Base-by-base conservation (phyloP, 345 rosid species). In the Draba incana region DNA sequence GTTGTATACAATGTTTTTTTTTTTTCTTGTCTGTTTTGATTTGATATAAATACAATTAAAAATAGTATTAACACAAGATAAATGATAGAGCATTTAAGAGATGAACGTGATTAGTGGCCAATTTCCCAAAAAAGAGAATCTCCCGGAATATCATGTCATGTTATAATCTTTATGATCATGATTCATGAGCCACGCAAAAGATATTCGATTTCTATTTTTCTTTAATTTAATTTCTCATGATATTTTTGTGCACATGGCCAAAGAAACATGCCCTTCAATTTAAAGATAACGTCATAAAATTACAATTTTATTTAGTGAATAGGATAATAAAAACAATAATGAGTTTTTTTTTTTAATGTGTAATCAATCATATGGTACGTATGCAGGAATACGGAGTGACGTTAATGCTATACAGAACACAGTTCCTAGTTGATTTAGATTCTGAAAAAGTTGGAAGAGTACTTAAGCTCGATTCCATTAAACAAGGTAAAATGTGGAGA, bases 391-490 rank as follows among this genome's bases (percentile, higher is more conserved):
- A 80, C 67, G 83, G 81, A 49, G 83, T 92, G 28, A 71, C 72
- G 67, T 81, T 92, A 72, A 2, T 74, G 64, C 55, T 88, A 2
- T 87, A 82, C 72, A 81, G 85, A 61, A 82, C 96, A 47, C 83
- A 83, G 28, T 92, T 52, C 72, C 72, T 92, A 12, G 96, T 92
- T 2, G 98, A 92, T 77, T 49, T 89, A 7, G 86, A 77, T 10
- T 59, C 62, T 4, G 83, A 71, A 23, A 70, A 56, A 38, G 77
- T 35, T 24, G 94, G 96, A 33, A 67, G 76, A 53, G 81, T 90
- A 3, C 72, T 90, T 74, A 88, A 90, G 79, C 82, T 90, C 0
- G 91, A 86, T 58, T 87, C 97, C 1, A 93, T 93, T 25, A 73
- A 57, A 51, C 66, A 69, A 25, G 98, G 98, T 3, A 56, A 72